Percentiles rank a stretch among this genome's conserved stretches.
phyloP scores from a whole-genome alignment of 2,329 filamentous ascomycete genomes.

The Microcyclospora tardicrescens region DNA sequence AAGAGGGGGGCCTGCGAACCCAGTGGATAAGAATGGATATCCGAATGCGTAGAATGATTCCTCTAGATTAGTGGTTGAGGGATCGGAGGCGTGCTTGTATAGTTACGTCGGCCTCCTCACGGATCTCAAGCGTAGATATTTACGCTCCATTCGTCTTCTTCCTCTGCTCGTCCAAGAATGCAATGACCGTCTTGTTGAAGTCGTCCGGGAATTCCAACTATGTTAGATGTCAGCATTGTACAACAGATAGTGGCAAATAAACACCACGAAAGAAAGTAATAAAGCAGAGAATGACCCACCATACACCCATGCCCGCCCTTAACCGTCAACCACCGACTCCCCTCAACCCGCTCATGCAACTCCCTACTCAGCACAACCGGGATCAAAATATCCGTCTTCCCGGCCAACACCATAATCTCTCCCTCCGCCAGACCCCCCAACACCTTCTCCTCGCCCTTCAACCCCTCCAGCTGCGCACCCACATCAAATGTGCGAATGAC shows the following conservation, averaged over 20 bases:
- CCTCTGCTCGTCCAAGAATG: slow-evolving; percentile 6
- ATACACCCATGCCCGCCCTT: slow-evolving; percentile 14
- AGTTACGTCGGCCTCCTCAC: too few species aligned
- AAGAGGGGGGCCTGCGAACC: slow-evolving; percentile 32
- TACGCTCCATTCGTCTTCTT: too few species aligned
- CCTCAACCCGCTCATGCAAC: slow-evolving; percentile 9
- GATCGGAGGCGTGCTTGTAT: too few species aligned
- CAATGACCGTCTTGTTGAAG: slow-evolving; percentile 9
- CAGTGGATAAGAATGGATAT: slow-evolving; percentile 22
- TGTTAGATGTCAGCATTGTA: slow-evolving; percentile 1
- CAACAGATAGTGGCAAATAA: too few species aligned
- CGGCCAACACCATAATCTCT: slow-evolving; percentile 14
- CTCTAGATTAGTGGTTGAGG: too few species aligned
- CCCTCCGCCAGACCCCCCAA: slow-evolving; percentile 8
- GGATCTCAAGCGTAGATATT: too few species aligned
- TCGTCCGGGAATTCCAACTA: slow-evolving; percentile 12
- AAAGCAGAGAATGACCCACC: slow-evolving; percentile 3
- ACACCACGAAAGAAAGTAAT: background rate
- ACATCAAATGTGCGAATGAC: slow-evolving; percentile 15
- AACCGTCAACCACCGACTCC: slow-evolving; percentile 8
- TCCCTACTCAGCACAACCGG: slow-evolving; percentile 12
- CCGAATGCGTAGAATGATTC: slow-evolving; percentile 10
- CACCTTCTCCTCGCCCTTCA: slow-evolving; percentile 5
- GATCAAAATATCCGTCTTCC: slow-evolving; percentile 13
- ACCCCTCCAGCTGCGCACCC: slow-evolving; percentile 4